Percentiles rank a stretch among this genome's conserved stretches.
phyloP scores from a whole-genome alignment of 306 rosid genomes.

The Prinsepia uniflora region DNA sequence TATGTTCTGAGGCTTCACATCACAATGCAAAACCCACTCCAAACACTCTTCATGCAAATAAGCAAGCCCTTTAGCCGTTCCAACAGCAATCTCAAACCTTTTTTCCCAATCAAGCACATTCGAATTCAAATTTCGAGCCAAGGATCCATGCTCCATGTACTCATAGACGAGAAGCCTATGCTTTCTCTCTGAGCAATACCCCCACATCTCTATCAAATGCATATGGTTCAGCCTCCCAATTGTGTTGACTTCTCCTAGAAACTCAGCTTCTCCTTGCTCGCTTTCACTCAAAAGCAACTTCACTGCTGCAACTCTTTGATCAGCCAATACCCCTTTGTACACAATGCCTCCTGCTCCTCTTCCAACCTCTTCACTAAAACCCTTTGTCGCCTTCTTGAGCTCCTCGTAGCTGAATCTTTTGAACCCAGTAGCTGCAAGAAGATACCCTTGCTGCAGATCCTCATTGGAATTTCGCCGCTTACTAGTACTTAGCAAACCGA shows the following conservation, averaged over 20 bases:
- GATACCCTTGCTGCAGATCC: constrained; percentile 14
- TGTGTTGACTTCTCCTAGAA: constrained; percentile 41
- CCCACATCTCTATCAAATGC: constrained; percentile 56
- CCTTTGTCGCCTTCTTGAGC: constrained; percentile 37
- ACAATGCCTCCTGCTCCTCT: constrained; percentile 39
- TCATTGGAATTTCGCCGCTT: neutral
- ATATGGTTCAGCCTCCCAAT: constrained; percentile 59
- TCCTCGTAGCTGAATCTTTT: constrained; percentile 39
- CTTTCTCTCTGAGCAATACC: constrained; percentile 49
- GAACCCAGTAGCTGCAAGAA: constrained; percentile 28
- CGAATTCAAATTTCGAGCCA: constrained; percentile 29
- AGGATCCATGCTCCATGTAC: constrained; percentile 46
- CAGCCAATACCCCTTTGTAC: constrained; percentile 37
- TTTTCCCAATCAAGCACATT: constrained; percentile 37
- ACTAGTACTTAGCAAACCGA: constrained; percentile 20
- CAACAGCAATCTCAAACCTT: constrained; percentile 43
- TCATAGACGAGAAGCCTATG: constrained; percentile 49
- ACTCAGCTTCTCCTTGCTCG: constrained; percentile 46
- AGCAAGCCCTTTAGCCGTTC: constrained; percentile 44
- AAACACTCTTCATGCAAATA: constrained; percentile 59
- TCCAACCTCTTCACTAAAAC: constrained; percentile 40
- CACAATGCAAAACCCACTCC: constrained; percentile 68
- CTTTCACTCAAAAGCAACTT: constrained; percentile 31
- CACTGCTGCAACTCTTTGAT: constrained; percentile 37
- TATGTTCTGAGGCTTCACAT: constrained; percentile 65